Evolutionary conservation across 2,329 filamentous ascomycete species (phyloP).

Genomic region (Colletotrichum echinochloae): DNA sequence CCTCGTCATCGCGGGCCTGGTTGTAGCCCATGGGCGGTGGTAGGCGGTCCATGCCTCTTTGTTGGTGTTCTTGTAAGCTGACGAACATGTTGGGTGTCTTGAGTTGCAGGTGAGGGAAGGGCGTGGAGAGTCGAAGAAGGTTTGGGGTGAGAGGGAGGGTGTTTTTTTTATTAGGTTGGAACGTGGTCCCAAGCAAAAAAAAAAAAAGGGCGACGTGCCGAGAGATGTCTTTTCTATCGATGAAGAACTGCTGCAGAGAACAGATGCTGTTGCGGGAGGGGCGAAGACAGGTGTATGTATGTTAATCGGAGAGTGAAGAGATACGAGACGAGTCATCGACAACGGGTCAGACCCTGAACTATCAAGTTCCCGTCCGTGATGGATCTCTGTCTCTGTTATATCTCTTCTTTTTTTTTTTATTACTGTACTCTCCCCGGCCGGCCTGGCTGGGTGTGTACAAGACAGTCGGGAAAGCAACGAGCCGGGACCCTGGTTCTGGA

Average conservation of each 20-base stretch:
- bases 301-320: constrained; percentile 23
- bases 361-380: constrained; percentile 35
- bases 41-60: constrained; percentile 27
- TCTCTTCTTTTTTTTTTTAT: constrained; percentile 28
- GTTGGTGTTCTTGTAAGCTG: constrained; percentile 36
- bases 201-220: constrained; percentile 3
- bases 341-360: constrained; percentile 42
- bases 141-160: neutral
- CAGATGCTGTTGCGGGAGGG: constrained; percentile 8
- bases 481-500: constrained; percentile 34
- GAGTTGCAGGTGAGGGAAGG: neutral
- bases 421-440: neutral
- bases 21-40: constrained; percentile 24
- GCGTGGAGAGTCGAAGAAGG: neutral
- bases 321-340: constrained; percentile 41
- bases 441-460: constrained; percentile 7
- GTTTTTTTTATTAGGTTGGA: neutral
- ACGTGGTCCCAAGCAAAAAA: neutral
- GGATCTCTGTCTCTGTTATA: constrained; percentile 42
- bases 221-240: constrained; percentile 20
- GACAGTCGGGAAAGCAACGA: constrained; percentile 31
- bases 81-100: constrained; percentile 36
- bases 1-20: constrained; percentile 26
- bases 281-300: constrained; percentile 16
- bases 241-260: constrained; percentile 31